phyloP scores from a whole-genome alignment of 306 rosid genomes.

The Argentina anserina region DNA sequence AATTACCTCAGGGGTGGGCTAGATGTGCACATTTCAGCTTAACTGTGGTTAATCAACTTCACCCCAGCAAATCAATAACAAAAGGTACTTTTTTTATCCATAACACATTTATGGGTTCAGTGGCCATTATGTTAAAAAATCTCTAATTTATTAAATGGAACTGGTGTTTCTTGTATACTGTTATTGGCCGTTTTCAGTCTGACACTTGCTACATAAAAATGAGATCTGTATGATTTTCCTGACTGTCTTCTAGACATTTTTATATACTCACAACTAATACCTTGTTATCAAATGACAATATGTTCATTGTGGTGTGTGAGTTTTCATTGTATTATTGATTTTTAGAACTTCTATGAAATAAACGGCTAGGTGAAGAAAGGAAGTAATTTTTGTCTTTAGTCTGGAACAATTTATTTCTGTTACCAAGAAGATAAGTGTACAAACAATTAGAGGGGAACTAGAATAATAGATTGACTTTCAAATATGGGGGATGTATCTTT shows the following conservation, averaged over 20 bases:
- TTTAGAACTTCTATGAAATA: background rate
- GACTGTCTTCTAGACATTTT: background rate
- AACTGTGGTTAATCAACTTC: background rate
- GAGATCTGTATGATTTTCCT: background rate
- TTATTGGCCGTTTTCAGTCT: background rate
- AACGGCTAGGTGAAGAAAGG: background rate
- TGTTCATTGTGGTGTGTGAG: background rate
- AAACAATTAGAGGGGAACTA: background rate
- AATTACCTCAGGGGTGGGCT: background rate
- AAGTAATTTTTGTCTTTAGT: background rate
- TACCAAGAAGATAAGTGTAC: too few relatives aligned
- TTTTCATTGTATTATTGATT: background rate
- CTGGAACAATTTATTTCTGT: too few relatives aligned
- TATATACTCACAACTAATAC: background rate
- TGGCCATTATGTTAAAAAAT: background rate
- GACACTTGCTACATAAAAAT: background rate
- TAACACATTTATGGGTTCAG: background rate
- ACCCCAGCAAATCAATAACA: constrained; percentile 1
- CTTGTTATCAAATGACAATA: background rate
- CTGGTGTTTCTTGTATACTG: background rate
- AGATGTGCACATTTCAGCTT: constrained; percentile 8
- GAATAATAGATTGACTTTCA: background rate
- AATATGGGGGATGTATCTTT: background rate
- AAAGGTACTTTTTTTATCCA: background rate
- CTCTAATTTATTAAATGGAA: background rate